Base-by-base conservation (phyloP, 345 rosid genomes). In the Rhizophora mangle region DNA sequence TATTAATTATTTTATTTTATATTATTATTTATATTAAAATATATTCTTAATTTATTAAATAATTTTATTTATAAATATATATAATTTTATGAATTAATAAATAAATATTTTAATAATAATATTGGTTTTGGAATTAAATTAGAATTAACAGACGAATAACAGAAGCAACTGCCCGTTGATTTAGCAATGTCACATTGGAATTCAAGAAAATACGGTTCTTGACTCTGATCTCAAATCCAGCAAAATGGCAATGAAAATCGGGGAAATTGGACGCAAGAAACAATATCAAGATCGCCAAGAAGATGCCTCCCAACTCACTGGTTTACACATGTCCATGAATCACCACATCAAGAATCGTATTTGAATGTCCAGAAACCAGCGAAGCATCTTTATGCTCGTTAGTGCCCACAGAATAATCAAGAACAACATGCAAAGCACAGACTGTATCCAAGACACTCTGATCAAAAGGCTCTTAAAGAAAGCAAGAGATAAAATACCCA, bases 201-300 rank as follows among this genome's bases (percentile, higher is more conserved):
- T 22, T 75, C 52, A 69, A 67, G 56, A 62, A 57, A 22, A 26
- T 15, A 63, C 49, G 32, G 19, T 56, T 68, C 34, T 22, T 67
- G 78, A 30, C 60, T 22, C 39, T 70, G 49, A 63, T 68, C 4
- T 69, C 68, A 58, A 63, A 64, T 49, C 75, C 67, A 77, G 71
- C 11, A 74, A 43, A 51, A 37, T 63, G 73, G 65, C 26, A 10
- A 29, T 53, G 71, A 52, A 73, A 60, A 75, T 63, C 53, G 39
- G 75, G 70, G 47, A 56, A 52, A 62, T 16, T 63, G 59, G 69
- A 63, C 15, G 60, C 59, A 53, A 58, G 36, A 64, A 75, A 37
- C 65, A 75, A 34, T 61, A 74, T 60, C 29, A 77, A 61, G 19
- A 56, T 19, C 46, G 71, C 57, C 16, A 68, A 52, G 52, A 60